A percentile compares a stretch with the other conserved stretches of the same genome.
Evolutionary conservation across 179 eudicot genomes (phyloP).

Genomic region (Patellifolia procumbens): DNA sequence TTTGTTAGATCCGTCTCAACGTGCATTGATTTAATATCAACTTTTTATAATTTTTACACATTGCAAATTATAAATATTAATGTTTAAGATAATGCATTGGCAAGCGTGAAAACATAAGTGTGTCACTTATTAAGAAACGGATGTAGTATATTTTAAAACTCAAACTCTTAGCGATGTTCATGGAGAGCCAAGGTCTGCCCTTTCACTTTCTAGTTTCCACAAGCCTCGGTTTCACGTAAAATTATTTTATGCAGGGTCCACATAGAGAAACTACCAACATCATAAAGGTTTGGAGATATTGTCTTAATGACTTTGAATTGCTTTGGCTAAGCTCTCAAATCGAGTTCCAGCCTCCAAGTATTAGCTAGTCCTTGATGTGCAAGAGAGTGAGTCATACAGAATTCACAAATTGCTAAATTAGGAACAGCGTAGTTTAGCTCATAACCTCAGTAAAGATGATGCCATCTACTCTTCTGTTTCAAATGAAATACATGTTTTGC

Average conservation of each 20-base stretch:
- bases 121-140: no score
- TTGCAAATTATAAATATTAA: no score
- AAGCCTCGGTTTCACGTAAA: not conserved
- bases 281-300: not conserved
- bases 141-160: no score
- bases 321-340: not conserved
- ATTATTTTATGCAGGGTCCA: not conserved
- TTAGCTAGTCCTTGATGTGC: not conserved
- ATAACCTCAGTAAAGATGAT: not conserved
- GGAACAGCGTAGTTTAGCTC: not conserved
- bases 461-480: not conserved
- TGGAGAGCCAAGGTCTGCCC: not conserved
- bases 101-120: no score
- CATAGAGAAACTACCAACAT: not conserved
- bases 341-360: not conserved
- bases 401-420: not conserved
- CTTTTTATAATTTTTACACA: no score
- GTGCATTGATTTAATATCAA: no score
- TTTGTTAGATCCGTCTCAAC: no score
- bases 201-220: not conserved
- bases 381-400: not conserved
- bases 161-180: not conserved
- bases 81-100: no score
- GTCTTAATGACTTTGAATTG: not conserved
- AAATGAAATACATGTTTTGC: no score